phyloP scores from a whole-genome alignment of 2,329 filamentous ascomycete genomes.

The Neoarthrinium moseri region DNA sequence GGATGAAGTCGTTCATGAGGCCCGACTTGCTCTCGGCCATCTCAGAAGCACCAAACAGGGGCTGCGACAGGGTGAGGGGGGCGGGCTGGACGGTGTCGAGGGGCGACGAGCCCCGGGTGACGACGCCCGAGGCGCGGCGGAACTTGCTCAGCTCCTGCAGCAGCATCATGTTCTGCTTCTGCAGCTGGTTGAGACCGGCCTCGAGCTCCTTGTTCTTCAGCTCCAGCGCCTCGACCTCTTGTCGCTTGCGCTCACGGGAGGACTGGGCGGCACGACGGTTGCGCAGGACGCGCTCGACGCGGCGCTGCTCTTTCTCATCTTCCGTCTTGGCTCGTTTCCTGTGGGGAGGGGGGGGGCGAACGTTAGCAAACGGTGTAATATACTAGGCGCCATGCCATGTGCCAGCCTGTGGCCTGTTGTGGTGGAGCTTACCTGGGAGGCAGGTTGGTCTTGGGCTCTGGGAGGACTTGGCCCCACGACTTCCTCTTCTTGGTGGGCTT shows the following conservation, averaged over 20 bases:
- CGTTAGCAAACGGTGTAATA: slow-evolving; percentile 28
- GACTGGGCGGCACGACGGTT: slow-evolving; percentile 97
- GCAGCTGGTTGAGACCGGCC: slow-evolving; percentile 57
- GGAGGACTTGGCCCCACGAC: slow-evolving; percentile 97
- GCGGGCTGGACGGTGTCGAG: slow-evolving; percentile 42
- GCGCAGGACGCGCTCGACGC: slow-evolving; percentile 93
- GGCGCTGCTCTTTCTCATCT: slow-evolving; percentile 97
- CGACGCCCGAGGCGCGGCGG: slow-evolving; percentile 41
- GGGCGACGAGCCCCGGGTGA: slow-evolving; percentile 38
- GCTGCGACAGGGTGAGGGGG: slow-evolving; percentile 56
- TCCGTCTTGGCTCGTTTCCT: slow-evolving; percentile 98
- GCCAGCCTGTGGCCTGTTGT: background rate
- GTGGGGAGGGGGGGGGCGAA: slow-evolving; percentile 3
- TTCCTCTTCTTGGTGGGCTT: slow-evolving; percentile 90
- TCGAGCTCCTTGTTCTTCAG: slow-evolving; percentile 71
- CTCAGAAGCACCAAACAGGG: slow-evolving; percentile 49
- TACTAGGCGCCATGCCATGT: background rate
- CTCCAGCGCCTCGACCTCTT: slow-evolving; percentile 84
- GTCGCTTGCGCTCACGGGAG: slow-evolving; percentile 87
- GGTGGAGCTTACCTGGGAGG: slow-evolving; percentile 69
- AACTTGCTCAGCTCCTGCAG: slow-evolving; percentile 50
- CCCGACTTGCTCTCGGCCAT: slow-evolving; percentile 25
- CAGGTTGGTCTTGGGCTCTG: slow-evolving; percentile 93
- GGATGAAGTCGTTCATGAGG: slow-evolving; percentile 43
- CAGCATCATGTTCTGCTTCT: slow-evolving; percentile 50